Evolutionary conservation across 2,329 filamentous ascomycete species (phyloP).

Genomic region (Penicillium aurantiogriseum): DNA sequence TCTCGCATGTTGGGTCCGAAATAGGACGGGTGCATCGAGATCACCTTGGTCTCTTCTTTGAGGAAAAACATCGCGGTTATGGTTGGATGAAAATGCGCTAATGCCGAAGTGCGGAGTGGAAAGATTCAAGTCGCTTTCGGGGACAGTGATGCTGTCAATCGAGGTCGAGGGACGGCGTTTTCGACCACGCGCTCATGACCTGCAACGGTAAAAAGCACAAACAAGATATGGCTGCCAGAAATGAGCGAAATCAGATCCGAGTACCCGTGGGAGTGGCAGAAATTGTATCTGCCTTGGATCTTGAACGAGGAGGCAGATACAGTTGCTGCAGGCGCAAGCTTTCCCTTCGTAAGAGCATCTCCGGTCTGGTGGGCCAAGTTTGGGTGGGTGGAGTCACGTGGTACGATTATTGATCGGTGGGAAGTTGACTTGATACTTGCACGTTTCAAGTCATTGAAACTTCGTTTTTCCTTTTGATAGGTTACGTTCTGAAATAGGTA

Average conservation of each 20-base stretch:
- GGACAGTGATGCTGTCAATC: slow-evolving; percentile 7
- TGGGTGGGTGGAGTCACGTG: slow-evolving; percentile 9
- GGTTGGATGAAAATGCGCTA: slow-evolving; percentile 2
- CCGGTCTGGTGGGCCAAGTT: slow-evolving; percentile 9
- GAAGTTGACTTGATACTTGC: not conserved
- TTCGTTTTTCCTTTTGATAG: not conserved
- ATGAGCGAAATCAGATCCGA: slow-evolving; percentile 4
- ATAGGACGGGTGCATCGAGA: slow-evolving; percentile 94
- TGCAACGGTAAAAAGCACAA: slow-evolving; percentile 6
- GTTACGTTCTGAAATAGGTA: not conserved
- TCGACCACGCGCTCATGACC: slow-evolving; percentile 14
- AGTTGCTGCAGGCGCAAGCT: slow-evolving; percentile 13
- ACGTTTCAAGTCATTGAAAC: not conserved
- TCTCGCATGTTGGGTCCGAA: slow-evolving; percentile 93
- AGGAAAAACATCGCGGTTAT: slow-evolving; percentile 83
- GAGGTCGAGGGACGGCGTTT: slow-evolving; percentile 14
- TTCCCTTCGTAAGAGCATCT: slow-evolving; percentile 10
- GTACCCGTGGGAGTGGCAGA: not conserved
- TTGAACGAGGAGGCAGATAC: slow-evolving; percentile 12
- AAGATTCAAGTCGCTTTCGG: not conserved
- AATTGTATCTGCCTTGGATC: slow-evolving; percentile 11
- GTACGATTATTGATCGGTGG: not conserved
- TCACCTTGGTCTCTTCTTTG: slow-evolving; percentile 90
- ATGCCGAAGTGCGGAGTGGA: not conserved
- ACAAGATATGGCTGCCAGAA: not conserved